Base-by-base conservation (phyloP, 2,329 filamentous ascomycete species). In the Ustilaginoidea virens region DNA sequence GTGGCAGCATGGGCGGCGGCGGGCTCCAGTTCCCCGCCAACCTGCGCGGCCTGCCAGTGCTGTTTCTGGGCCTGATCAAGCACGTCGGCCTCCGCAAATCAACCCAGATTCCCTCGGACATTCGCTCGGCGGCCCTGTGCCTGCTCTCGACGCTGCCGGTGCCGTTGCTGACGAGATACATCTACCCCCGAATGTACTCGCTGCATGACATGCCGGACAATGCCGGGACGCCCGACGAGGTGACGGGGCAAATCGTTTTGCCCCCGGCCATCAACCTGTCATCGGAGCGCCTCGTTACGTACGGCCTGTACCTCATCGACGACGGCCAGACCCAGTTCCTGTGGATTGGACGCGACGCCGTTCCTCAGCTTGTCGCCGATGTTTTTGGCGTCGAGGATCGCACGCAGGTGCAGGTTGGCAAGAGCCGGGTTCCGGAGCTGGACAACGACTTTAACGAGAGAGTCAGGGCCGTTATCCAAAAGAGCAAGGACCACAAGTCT, bases 371-470 rank as follows among this genome's bases (percentile, higher is more conserved):
- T 18, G 63, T 96, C 23, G 56, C 68, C 29, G 90, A 98, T 44
- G 87, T 96, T 5, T 98, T 98, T 50, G 87, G 85, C 15, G 66
- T 90, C 8, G 66, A 77, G 25, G 86, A 94, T 54, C 75, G 80
- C 47, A 75, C 74, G 22, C 78, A 83, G 47, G 62, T 98, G 36
- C 85, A 83, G 40, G 82, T 94, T 37, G 90, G 90, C 52, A 98
- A 98, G 66, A 77, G 77, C 15, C 72, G 74, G 4, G 55, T 98
- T 38, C 85, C 87, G 0, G 76, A 92, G 41, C 60, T 96, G 22
- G 90, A 96, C 43, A 87, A 83, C 42, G 90, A 98, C 52, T 94
- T 96, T 65, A 96, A 85, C 55, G 87, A 96, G 61, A 74, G 87
- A 16, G 78, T 98, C 20, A 74, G 90, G 28, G 80, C 80, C 5